Percentiles rank a stretch among this genome's conserved stretches.
phyloP scores from a whole-genome alignment of 345 rosid genomes.

The Bretschneidera sinensis region DNA sequence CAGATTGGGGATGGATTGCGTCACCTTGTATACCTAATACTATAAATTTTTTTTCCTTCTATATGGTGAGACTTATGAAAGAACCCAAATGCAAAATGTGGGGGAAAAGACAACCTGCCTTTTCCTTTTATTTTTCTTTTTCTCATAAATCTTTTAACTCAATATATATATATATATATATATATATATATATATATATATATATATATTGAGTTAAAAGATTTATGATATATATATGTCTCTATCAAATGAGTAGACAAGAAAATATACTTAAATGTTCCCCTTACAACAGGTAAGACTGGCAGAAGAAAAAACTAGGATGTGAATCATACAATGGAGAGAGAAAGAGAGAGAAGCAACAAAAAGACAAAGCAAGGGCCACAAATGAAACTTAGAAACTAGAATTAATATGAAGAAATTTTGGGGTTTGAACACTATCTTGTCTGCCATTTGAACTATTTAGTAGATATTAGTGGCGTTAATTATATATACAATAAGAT shows the following conservation, averaged over 20 bases:
- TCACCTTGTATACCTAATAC: too few relatives aligned
- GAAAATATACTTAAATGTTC: not conserved
- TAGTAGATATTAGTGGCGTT: not conserved
- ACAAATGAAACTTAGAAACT: not conserved
- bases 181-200: too few relatives aligned
- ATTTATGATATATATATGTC: too few relatives aligned
- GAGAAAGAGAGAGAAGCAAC: not conserved
- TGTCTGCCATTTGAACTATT: slow-evolving; percentile 19
- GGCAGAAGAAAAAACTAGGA: not conserved
- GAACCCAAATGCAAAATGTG: too few relatives aligned
- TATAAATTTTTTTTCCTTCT: too few relatives aligned
- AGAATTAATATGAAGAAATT: not conserved
- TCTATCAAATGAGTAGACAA: slow-evolving; percentile 7
- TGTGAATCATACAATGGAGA: not conserved
- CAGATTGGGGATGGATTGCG: too few relatives aligned
- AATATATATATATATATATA: too few relatives aligned
- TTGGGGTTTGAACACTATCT: slow-evolving; percentile 14
- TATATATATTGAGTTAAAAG: too few relatives aligned
- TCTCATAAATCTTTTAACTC: too few relatives aligned
- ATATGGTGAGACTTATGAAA: too few relatives aligned
- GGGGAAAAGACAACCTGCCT: too few relatives aligned
- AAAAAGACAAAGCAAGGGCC: not conserved
- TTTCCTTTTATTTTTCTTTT: too few relatives aligned
- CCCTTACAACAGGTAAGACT: not conserved
- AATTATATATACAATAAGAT: not conserved